These are phyloP conservation scores for Capsicum pubescens DNA, from an alignment of 257 asterid genomes.

Conservation along the genomic window DNA sequence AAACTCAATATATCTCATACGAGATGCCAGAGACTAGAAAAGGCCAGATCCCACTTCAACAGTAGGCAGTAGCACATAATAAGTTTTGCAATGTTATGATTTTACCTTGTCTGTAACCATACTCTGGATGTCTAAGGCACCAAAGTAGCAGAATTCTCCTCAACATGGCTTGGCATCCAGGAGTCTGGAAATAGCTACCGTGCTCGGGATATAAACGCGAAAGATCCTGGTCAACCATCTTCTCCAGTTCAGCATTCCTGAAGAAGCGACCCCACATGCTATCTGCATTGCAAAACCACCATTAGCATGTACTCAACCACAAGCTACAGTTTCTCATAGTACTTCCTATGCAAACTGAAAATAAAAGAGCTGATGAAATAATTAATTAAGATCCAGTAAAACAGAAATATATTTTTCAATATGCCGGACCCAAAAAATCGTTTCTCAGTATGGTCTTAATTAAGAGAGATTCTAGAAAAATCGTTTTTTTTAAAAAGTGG, in stretches of 20 bases:
- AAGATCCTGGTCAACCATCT: constrained; percentile 96
- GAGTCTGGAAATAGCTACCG: constrained; percentile 92
- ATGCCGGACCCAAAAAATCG: background rate
- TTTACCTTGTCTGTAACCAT: constrained; percentile 92
- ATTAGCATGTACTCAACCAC: constrained; percentile 13
- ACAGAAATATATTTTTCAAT: background rate
- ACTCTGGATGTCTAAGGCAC: constrained; percentile 86
- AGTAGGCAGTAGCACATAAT: constrained; percentile 6
- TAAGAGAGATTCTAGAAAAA: background rate
- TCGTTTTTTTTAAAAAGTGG: too few relatives aligned
- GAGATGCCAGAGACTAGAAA: background rate
- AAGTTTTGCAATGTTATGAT: constrained; percentile 14
- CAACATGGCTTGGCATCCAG: constrained; percentile 86
- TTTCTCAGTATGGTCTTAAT: constrained; percentile 14
- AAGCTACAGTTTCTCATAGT: constrained; percentile 15
- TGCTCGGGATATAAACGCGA: constrained; percentile 94
- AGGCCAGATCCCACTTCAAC: background rate
- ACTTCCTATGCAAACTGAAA: background rate
- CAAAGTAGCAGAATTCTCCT: constrained; percentile 86
- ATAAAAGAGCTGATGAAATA: constrained; percentile 6
- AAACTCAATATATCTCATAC: background rate
- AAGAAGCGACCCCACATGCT: constrained; percentile 99
- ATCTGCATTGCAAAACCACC: constrained; percentile 48
- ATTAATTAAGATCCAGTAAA: background rate
- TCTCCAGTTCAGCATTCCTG: constrained; percentile 90